These are phyloP conservation scores for Populus ilicifolia DNA, from an alignment of 345 rosid genomes.

Conservation along the genomic window DNA sequence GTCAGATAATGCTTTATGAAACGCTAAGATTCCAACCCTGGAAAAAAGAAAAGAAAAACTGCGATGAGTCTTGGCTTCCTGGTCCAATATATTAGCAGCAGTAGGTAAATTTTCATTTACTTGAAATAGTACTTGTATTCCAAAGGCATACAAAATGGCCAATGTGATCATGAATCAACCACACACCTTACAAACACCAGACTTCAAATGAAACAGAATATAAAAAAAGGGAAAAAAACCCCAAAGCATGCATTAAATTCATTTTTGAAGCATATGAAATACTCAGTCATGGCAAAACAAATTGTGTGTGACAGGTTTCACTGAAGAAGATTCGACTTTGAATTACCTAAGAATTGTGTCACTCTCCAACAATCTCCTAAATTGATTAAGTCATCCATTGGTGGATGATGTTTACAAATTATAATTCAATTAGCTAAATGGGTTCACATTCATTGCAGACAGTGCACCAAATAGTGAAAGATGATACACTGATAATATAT, in stretches of 20 bases:
- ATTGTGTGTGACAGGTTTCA: neutral
- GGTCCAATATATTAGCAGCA: neutral
- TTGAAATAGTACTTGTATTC: neutral
- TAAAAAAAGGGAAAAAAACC: neutral
- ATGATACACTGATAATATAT: neutral
- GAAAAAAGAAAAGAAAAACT: neutral
- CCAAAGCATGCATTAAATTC: neutral
- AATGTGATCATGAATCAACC: neutral
- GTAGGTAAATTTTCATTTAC: neutral
- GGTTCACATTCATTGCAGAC: neutral
- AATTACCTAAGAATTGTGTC: neutral
- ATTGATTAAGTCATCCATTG: neutral
- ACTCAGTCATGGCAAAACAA: neutral
- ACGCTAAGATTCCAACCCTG: slow-evolving; percentile 81
- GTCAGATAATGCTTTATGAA: slow-evolving; percentile 68
- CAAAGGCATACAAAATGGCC: neutral
- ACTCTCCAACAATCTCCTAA: neutral
- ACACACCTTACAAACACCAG: neutral
- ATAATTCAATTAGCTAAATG: neutral
- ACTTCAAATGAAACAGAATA: neutral
- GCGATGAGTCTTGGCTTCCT: neutral
- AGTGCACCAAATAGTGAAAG: neutral
- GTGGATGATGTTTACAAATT: neutral
- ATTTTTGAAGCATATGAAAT: neutral
- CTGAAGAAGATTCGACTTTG: neutral